Conservation (phyloP, 176 grass and related monocot genomes). For the Themeda triandra region DNA sequence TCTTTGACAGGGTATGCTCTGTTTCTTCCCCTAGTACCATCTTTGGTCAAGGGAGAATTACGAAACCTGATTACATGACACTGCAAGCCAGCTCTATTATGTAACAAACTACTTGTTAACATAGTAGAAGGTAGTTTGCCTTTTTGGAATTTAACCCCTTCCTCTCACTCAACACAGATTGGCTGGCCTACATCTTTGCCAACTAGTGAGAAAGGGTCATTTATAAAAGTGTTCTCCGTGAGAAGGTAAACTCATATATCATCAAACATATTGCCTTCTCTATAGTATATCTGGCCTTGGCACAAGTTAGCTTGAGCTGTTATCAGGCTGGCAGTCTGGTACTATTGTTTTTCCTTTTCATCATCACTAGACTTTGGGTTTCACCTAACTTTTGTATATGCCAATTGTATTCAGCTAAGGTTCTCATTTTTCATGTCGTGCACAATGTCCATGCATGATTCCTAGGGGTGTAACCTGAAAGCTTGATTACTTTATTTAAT, state of each 20-base stretch:
- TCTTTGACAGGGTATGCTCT: slow-evolving; percentile 76
- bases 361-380: background rate
- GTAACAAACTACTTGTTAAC: background rate
- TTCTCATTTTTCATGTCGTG: background rate
- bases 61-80: background rate
- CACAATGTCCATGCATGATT: background rate
- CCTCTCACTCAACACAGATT: slow-evolving; percentile 52
- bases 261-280: slow-evolving; percentile 8
- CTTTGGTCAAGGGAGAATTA: background rate
- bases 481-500: slow-evolving; percentile 9
- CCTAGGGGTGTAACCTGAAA: background rate
- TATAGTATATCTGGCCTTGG: slow-evolving; percentile 14
- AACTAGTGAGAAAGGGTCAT: slow-evolving; percentile 90
- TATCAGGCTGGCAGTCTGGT: background rate
- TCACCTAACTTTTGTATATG: background rate
- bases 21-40: slow-evolving; percentile 10
- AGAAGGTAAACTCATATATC: slow-evolving; percentile 57
- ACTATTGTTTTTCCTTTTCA: background rate
- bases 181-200: slow-evolving; percentile 96
- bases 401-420: background rate
- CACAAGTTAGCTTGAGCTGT: slow-evolving; percentile 7
- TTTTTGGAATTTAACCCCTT: background rate
- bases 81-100: background rate
- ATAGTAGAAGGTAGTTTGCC: background rate
- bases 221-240: slow-evolving; percentile 69